These are phyloP conservation scores for Rhododendron williamsianum DNA, from an alignment of 148 eudicot genomes.

Conservation along the genomic window DNA sequence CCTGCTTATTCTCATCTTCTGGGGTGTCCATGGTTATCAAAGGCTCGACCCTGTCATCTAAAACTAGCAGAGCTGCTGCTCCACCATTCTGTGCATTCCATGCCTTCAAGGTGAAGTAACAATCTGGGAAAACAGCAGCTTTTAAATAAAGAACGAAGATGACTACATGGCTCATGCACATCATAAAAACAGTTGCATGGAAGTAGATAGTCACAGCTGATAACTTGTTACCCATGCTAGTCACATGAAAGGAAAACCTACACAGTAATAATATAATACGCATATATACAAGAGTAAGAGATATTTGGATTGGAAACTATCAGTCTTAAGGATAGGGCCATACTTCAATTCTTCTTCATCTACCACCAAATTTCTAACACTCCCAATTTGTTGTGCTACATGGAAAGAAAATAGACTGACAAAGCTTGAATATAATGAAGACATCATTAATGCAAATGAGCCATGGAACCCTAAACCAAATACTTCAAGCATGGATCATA, in stretches of 20 bases:
- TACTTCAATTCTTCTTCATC: not conserved
- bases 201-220: not conserved
- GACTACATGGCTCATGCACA: not conserved
- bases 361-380: not conserved
- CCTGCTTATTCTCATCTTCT: constrained; percentile 53
- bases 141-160: not conserved
- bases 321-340: not conserved
- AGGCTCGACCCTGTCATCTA: constrained; percentile 66
- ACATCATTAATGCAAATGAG: not conserved
- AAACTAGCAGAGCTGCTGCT: constrained; percentile 87
- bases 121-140: constrained; percentile 40
- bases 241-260: not conserved
- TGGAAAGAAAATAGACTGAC: not conserved
- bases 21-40: constrained; percentile 96
- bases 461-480: not conserved
- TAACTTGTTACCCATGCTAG: not conserved
- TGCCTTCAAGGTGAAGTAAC: constrained; percentile 88
- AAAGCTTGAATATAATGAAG: not conserved
- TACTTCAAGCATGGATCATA: not conserved
- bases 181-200: not conserved
- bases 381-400: not conserved
- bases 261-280: not conserved
- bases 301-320: not conserved
- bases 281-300: not conserved
- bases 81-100: constrained; percentile 93